phyloP scores from a whole-genome alignment of 2,329 filamentous ascomycete genomes.

The Pseudohalonectria lignicola region DNA sequence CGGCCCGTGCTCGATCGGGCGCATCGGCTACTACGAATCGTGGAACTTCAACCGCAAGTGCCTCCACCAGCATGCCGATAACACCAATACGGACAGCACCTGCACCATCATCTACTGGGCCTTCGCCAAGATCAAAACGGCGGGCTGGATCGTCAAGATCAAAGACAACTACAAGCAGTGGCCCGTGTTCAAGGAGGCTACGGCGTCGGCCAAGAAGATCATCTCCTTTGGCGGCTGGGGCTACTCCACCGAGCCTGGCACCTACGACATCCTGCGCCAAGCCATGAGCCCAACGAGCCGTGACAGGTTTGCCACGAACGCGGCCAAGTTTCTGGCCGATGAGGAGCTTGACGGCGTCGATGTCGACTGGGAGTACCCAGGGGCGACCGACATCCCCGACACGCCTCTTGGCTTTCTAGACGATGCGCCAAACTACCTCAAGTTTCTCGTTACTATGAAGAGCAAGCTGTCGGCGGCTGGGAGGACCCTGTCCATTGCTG shows the following conservation, averaged over 20 bases:
- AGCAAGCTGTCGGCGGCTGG: constrained; percentile 14
- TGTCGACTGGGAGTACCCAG: constrained; percentile 8
- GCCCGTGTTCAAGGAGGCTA: constrained; percentile 7
- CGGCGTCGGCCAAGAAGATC: constrained; percentile 24
- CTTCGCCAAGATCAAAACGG: constrained; percentile 15
- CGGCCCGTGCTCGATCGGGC: background rate
- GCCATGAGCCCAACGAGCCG: constrained; percentile 6
- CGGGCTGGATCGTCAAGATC: constrained; percentile 9
- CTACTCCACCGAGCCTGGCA: constrained; percentile 24
- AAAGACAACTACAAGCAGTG: too few species aligned
- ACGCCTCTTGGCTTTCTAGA: constrained; percentile 16
- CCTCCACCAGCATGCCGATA: constrained; percentile 12
- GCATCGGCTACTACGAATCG: constrained; percentile 24
- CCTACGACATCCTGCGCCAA: constrained; percentile 23
- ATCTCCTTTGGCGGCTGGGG: constrained; percentile 33
- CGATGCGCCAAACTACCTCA: constrained; percentile 22
- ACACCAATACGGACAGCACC: too few species aligned
- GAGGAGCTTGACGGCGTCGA: constrained; percentile 6
- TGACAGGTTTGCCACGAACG: constrained; percentile 2
- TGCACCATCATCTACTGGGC: constrained; percentile 20
- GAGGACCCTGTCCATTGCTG: constrained; percentile 15
- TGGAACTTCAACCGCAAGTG: constrained; percentile 19
- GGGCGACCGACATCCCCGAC: constrained; percentile 12
- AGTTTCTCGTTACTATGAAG: constrained; percentile 14
- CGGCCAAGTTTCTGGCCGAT: constrained; percentile 5